Evolutionary conservation across 768 basidiomycete genomes (phyloP).

Genomic region (Lactifluus pinguis): DNA sequence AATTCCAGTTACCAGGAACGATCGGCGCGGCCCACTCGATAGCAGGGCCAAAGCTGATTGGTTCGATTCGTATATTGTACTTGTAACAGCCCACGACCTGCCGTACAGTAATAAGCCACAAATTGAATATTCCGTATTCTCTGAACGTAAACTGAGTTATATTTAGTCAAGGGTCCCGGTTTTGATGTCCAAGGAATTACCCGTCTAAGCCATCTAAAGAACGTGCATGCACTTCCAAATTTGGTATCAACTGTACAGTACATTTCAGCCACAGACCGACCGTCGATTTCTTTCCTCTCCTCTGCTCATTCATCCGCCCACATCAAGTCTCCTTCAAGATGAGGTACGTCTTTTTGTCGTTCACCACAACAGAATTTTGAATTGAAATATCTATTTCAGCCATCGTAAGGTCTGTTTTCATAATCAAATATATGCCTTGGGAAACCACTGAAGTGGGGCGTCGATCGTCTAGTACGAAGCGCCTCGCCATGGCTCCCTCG

Average conservation of each 20-base stretch:
- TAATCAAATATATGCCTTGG: conserved; percentile 9
- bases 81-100: neutral
- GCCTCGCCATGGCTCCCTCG: conserved; percentile 95
- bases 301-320: neutral
- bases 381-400: conserved; percentile 33
- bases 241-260: conserved; percentile 19
- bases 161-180: too few relatives aligned
- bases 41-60: neutral
- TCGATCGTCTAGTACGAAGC: conserved; percentile 75
- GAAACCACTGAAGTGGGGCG: conserved; percentile 22
- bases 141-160: neutral
- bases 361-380: conserved; percentile 8
- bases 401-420: conserved; percentile 68
- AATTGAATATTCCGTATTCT: neutral
- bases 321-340: conserved; percentile 23
- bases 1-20: conserved; percentile 11
- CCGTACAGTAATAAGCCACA: neutral
- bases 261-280: conserved; percentile 12
- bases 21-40: neutral
- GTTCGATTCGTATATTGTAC: neutral
- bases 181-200: neutral
- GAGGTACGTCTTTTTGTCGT: conserved; percentile 28
- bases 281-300: neutral
- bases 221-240: neutral
- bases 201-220: neutral